Conservation (phyloP, 1,284 basidiomycete species). For the Moesziomyces sp. region DNA sequence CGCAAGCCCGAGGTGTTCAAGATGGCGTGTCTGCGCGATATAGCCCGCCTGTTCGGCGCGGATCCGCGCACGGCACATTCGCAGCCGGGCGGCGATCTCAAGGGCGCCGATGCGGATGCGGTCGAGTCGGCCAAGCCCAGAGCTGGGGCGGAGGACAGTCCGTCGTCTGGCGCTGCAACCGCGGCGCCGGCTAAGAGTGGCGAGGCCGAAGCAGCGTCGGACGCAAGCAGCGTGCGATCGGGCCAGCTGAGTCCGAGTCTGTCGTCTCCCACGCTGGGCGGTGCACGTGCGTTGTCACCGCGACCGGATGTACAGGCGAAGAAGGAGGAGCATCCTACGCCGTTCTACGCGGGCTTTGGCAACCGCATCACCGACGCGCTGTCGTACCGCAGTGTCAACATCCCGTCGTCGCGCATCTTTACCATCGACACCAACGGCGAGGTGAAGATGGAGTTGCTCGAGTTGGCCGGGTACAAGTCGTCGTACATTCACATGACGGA, state of each 20-base stretch:
- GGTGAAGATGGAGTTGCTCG: conserved; percentile 96
- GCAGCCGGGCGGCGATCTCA: conserved; percentile 25
- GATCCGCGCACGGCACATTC: conserved; percentile 32
- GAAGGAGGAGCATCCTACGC: conserved; percentile 67
- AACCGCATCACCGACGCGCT: conserved; percentile 98
- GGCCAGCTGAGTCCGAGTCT: conserved; percentile 3
- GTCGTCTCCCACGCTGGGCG: conserved; percentile 12
- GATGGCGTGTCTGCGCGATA: conserved; percentile 98
- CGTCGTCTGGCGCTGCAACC: conserved; percentile 30
- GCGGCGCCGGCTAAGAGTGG: conserved; percentile 4
- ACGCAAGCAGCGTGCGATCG: conserved; percentile 67
- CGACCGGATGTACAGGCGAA: conserved; percentile 41
- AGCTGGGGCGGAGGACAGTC: conserved; percentile 11
- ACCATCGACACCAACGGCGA: conserved; percentile 96
- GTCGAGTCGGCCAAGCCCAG: conserved; percentile 13
- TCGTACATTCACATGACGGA: conserved; percentile 98
- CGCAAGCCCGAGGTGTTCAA: conserved; percentile 99
- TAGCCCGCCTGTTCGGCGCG: conserved; percentile 88
- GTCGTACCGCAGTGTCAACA: conserved; percentile 93
- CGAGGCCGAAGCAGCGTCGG: conserved; percentile 1
- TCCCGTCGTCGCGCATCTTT: conserved; percentile 94
- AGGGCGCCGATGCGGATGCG: conserved; percentile 5
- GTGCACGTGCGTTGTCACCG: background rate
- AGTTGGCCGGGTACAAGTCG: conserved; percentile 95
- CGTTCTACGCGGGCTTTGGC: conserved; percentile 98